A percentile compares a stretch with the other conserved stretches of the same genome.
Evolutionary conservation across 345 rosid genomes (phyloP).

Genomic region (Eutrema yunnanense): DNA sequence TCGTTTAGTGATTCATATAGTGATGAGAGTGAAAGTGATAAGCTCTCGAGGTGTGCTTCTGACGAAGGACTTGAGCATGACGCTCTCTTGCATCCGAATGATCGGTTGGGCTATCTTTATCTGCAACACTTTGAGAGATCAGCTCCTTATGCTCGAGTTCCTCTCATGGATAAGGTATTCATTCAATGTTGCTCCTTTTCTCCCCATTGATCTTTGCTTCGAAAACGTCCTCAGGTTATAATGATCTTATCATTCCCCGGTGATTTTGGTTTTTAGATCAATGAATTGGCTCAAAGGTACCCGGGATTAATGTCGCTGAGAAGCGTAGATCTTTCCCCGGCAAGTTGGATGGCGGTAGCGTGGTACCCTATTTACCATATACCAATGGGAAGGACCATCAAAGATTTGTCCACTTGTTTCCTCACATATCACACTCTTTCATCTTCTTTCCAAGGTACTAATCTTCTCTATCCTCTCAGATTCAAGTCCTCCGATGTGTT

Average conservation of each 20-base stretch:
- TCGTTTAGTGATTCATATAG: constrained; percentile 79
- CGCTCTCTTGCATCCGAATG: constrained; percentile 51
- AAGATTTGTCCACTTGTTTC: constrained; percentile 94
- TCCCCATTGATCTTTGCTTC: not conserved
- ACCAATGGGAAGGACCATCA: constrained; percentile 98
- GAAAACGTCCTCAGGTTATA: not conserved
- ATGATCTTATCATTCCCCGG: not conserved
- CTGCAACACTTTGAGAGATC: constrained; percentile 83
- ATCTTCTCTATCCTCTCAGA: not conserved
- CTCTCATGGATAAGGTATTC: constrained; percentile 95
- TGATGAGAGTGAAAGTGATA: constrained; percentile 88
- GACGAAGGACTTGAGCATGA: constrained; percentile 88
- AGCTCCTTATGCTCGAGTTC: constrained; percentile 91
- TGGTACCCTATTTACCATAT: constrained; percentile 99
- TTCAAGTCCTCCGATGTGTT: not conserved
- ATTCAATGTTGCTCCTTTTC: not conserved
- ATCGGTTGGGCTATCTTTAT: constrained; percentile 72
- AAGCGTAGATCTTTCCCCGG: constrained; percentile 99
- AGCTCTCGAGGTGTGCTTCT: constrained; percentile 72
- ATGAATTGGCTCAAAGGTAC: constrained; percentile 57
- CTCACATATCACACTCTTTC: constrained; percentile 96
- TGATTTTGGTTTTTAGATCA: constrained; percentile 49
- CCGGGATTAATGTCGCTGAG: constrained; percentile 86
- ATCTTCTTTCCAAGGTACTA: constrained; percentile 86
- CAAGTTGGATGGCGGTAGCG: constrained; percentile 99